phyloP scores from a whole-genome alignment of 1,284 basidiomycete genomes.

The Volvariella volvacea region DNA sequence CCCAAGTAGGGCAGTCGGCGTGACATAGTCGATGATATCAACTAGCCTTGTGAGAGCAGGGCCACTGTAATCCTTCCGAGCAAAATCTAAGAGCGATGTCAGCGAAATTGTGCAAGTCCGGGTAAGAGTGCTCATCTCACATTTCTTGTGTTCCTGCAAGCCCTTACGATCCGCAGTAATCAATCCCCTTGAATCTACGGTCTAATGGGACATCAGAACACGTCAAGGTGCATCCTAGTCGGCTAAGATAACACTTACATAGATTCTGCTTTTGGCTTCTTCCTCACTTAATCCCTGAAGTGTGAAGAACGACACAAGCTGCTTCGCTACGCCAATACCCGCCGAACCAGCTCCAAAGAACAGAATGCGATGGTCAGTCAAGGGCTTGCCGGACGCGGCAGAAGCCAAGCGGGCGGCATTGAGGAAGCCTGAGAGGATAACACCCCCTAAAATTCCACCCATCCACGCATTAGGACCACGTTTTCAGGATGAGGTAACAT shows the following conservation, averaged over 20 bases:
- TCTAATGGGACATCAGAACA: constrained; percentile 22
- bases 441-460: constrained; percentile 42
- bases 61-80: constrained; percentile 63
- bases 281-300: constrained; percentile 55
- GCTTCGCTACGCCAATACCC: constrained; percentile 78
- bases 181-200: constrained; percentile 73
- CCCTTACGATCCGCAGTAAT: constrained; percentile 61
- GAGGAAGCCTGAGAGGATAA: constrained; percentile 75
- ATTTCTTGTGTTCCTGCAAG: constrained; percentile 70
- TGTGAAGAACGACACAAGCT: constrained; percentile 73
- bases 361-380: constrained; percentile 71
- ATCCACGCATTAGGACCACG: constrained; percentile 2
- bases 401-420: constrained; percentile 68
- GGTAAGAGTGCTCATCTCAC: constrained; percentile 24
- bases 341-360: constrained; percentile 79
- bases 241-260: constrained; percentile 38
- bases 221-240: neutral
- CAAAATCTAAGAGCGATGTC: constrained; percentile 46
- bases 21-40: constrained; percentile 75
- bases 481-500: neutral
- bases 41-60: constrained; percentile 53
- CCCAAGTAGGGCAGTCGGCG: constrained; percentile 79
- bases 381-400: constrained; percentile 49
- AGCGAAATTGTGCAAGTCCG: constrained; percentile 2
- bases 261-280: constrained; percentile 64